Conservation (phyloP, 1,139 yeast genomes). For the Candida glucosophila region DNA sequence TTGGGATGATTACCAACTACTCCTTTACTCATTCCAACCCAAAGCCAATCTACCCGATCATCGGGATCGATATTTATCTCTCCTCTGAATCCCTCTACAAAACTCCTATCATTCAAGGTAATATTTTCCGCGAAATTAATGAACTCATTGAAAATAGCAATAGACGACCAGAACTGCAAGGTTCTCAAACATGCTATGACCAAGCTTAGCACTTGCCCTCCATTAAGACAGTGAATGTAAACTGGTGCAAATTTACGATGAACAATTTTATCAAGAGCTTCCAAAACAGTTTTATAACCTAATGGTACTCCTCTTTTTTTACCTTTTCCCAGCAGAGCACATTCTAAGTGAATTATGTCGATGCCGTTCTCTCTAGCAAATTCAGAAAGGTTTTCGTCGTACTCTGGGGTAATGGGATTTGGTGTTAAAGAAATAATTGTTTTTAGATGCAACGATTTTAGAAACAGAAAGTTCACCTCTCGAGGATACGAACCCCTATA, state of each 20-base stretch:
- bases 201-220: conserved; percentile 79
- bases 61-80: conserved; percentile 44
- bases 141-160: conserved; percentile 82
- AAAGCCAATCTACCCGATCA: conserved; percentile 57
- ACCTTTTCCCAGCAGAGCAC: conserved; percentile 61
- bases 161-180: conserved; percentile 81
- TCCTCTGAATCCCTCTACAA: conserved; percentile 73
- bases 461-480: conserved; percentile 60
- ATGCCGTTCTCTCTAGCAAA: conserved; percentile 46
- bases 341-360: conserved; percentile 52
- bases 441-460: conserved; percentile 56
- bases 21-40: conserved; percentile 61
- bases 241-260: conserved; percentile 59
- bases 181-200: conserved; percentile 81
- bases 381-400: conserved; percentile 40
- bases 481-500: conserved; percentile 87
- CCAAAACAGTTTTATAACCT: conserved; percentile 51
- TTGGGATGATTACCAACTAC: conserved; percentile 41
- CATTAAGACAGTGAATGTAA: conserved; percentile 81
- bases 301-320: conserved; percentile 76
- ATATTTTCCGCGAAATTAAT: conserved; percentile 70
- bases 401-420: conserved; percentile 48
- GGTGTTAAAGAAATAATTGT: conserved; percentile 80
- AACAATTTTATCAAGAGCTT: conserved; percentile 53
- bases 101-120: conserved; percentile 72